Base-by-base conservation (phyloP, 345 rosid species). In the Passiflora organensis region DNA sequence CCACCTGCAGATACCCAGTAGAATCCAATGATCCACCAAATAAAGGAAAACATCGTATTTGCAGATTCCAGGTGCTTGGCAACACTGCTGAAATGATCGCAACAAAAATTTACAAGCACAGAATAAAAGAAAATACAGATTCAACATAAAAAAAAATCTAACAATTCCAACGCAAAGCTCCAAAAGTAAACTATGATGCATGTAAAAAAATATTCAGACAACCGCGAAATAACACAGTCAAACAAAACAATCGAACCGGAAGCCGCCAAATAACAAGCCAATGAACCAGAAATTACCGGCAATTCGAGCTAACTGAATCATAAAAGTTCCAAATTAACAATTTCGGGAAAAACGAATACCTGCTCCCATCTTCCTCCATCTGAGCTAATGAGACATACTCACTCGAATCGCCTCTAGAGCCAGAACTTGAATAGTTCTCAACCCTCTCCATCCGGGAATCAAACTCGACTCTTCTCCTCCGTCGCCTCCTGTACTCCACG, bases 21-120 rank as follows among this genome's bases (percentile, higher is more conserved):
- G 78, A 89, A 93, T 34, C 99, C 99, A 76, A 89, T 78, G 82
- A 89, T 86, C 99, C 99, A 93, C 99, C 99, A 93, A 58, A 93
- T 69, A 76, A 93, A 93, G 0, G 97, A 93, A 65, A 93, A 84
- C 89, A 93, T 82, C n/a, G 99, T 89, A 66, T 89, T 93, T 34
- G 95, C 96, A 52, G 99, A 86, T 69, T 86, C 99, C 69, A 93
- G 75, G 73, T 93, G 90, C 80, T 93, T 93, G 2, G 95, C 86
- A 56, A 78, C 75, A 59, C 83, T 86, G 70, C 78, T 54, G 79
- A 43, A 47, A 62, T 28, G 20, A 64, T 23, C 25, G 43, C 38
- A 51, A 55, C 42, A n/a, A n/a, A n/a, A n/a, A n/a, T n/a, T n/a
- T n/a, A 62, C 19, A 72, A 58, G 24, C 32, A 19, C 22, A 12